Base-by-base conservation (phyloP, 169 alveolate genomes). In the Plasmodium inui region DNA sequence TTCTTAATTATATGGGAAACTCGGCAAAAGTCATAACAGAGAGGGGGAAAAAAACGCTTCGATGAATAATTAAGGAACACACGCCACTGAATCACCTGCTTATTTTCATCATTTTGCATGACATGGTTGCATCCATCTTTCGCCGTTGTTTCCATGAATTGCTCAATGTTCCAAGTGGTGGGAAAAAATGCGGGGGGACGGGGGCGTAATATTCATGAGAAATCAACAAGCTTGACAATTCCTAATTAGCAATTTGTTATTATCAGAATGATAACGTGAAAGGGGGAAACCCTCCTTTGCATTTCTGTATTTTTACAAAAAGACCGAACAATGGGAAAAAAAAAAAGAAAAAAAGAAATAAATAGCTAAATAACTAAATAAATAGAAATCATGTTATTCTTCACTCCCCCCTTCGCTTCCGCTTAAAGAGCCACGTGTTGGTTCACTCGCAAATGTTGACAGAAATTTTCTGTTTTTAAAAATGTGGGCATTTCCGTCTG, bases 71-170 rank as follows among this genome's bases (percentile, higher is more conserved):
- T 74, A 10, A 32, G 46, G 44, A 19, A 10, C 37, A 26, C 14
- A 22, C 55, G 10, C 19, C 32, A 74, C n/a, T 12, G 22, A 74
- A 32, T 32, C n/a, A 73, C 93, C 93, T 71, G 28, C 30, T 84
- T 28, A 22, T 73, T n/a, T 84, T 61, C 61, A 73, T 72, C 84
- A 22, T n/a, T 30, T 73, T 72, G 71, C 10, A 57, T 73, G 61
- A 44, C 32, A n/a, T 84, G 32, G 78, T 26, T 37, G 74, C 93
- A 84, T 22, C 67, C 53, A 30, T 53, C 79, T 84, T 73, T 32
- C 78, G 28, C n/a, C 57, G 32, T 0, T 84, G 78, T 74, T 84
- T 72, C 84, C 93, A 84, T 84, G 83, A 72, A 72, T 84, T 72
- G 57, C 30, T 44, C 28, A 81, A 12, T 81, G 26, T 73, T 6